Conservation (phyloP, 495 filamentous ascomycete species). For the Mycothermus thermophilus region DNA sequence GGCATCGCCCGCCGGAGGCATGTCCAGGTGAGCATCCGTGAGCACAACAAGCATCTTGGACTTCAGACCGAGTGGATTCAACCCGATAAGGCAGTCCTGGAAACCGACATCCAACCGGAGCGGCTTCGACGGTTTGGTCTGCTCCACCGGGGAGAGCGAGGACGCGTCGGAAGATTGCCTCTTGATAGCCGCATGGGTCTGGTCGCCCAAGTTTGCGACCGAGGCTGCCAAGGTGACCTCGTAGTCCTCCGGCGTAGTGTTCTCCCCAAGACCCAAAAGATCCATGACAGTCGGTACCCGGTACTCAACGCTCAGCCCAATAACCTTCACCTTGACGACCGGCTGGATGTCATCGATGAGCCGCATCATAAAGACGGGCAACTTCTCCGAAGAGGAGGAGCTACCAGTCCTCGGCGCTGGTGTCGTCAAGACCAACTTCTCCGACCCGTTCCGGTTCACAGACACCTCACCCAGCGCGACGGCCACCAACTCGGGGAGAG, state of each 20-base stretch:
- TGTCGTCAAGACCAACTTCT: conserved; percentile 47
- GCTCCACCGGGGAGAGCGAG: conserved; percentile 4
- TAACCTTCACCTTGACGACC: conserved; percentile 70
- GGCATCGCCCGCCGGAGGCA: conserved; percentile 45
- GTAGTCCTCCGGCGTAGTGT: conserved; percentile 56
- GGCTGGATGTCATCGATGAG: conserved; percentile 93
- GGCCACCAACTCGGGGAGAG: conserved; percentile 67
- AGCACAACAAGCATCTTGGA: conserved; percentile 67
- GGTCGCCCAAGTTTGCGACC: conserved; percentile 59
- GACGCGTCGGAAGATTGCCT: conserved; percentile 11
- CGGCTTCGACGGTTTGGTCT: conserved; percentile 22
- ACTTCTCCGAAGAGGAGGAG: conserved; percentile 33
- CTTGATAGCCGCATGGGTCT: conserved; percentile 33
- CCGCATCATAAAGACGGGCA: conserved; percentile 42
- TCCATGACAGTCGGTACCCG: conserved; percentile 68
- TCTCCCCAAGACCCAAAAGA: conserved; percentile 52
- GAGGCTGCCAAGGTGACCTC: conserved; percentile 66
- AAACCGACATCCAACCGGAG: conserved; percentile 60
- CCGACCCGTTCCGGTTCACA: conserved; percentile 48
- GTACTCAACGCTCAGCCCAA: conserved; percentile 73
- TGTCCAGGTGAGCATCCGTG: conserved; percentile 55
- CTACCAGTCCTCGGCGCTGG: conserved; percentile 3
- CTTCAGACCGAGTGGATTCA: conserved; percentile 65
- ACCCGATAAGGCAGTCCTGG: conserved; percentile 64
- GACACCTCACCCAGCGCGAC: conserved; percentile 48